Percentiles rank a stretch among this genome's conserved stretches.
Evolutionary conservation across 1,139 yeast species (phyloP).

Genomic region (Blastobotrys illinoisensis): DNA sequence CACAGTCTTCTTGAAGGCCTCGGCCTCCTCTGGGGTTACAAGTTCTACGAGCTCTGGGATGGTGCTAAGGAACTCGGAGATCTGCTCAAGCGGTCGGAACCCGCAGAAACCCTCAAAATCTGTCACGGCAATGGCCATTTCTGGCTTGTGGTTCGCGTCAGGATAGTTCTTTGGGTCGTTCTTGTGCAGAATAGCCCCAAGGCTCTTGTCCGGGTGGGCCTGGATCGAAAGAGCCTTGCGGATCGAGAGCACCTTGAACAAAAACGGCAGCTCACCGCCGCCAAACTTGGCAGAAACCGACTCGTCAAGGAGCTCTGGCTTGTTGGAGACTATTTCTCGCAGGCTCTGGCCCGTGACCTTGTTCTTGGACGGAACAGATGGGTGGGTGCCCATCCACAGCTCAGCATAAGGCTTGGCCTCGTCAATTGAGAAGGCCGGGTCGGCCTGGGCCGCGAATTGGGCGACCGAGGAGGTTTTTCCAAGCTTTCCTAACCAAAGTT

Average conservation of each 20-base stretch:
- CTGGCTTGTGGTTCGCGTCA: conserved; percentile 97
- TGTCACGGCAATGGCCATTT: conserved; percentile 96
- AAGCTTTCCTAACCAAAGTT: conserved; percentile 65
- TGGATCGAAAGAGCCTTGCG: conserved; percentile 90
- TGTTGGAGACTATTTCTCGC: conserved; percentile 54
- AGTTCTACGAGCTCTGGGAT: conserved; percentile 72
- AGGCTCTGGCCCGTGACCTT: conserved; percentile 50
- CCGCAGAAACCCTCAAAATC: conserved; percentile 98
- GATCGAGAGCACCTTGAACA: conserved; percentile 89
- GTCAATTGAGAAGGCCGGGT: conserved; percentile 55
- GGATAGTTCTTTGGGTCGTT: conserved; percentile 92
- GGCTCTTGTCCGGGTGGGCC: conserved; percentile 92
- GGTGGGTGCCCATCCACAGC: conserved; percentile 99
- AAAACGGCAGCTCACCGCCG: conserved; percentile 74
- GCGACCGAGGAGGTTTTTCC: conserved; percentile 88
- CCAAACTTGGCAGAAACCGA: conserved; percentile 63
- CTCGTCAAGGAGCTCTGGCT: conserved; percentile 57
- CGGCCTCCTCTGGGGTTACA: conserved; percentile 57
- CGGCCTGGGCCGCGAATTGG: conserved; percentile 67
- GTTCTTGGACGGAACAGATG: conserved; percentile 76
- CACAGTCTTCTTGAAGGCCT: conserved; percentile 43
- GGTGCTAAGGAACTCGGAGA: conserved; percentile 57
- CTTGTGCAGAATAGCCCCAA: conserved; percentile 71
- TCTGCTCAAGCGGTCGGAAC: conserved; percentile 80
- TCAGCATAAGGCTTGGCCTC: conserved; percentile 54